Evolutionary conservation across 352 stramenopile species (phyloP), one percentile per base, ranked within the genome.

Genomic region (Phytopythium boreale): DNA sequence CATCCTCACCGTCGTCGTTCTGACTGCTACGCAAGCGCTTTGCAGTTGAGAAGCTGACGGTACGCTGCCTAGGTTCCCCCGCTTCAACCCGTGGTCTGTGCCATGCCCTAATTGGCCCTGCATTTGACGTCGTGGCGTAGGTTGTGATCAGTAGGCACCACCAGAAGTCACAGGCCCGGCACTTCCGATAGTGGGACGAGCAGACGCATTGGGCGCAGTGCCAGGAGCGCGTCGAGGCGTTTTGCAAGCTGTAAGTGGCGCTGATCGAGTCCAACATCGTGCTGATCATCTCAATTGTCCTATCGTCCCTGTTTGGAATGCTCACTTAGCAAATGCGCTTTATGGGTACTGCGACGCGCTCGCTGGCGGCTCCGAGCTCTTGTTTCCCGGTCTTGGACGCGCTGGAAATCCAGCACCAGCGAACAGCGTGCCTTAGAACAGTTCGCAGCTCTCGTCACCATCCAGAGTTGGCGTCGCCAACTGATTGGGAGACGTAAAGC

Each of bases 401-500:
- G 52, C 5, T 91, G 82, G 82, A 69, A 59, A 24, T 10, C 36
- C 11, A 24, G 52, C 17, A 34, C 62, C 0, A 19, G 37, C 14
- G 55, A 79, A 17, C 61, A 89, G 47, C 67, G 31, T 2, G 68
- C 80, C 0, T 41, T 74, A 17, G 84, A 91, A 61, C 15, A 37
- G 2, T 60, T 88, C 15, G 84, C 80, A 22, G 79, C 75, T n/a
- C 44, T 68, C 19, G 44, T 80, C 15, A 72, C 68, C 1, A 72
- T 93, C 47, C 82, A 91, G 65, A 88, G 77, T n/a, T 89, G 79
- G 70, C 43, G 71, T 22, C 71, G 77, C 12, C 59, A 68, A 12
- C 12, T 76, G 17, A 57, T 73, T 26, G 76, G 68, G 0, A 84
- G 70, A 55, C 64, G 44, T 10, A 39, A 56, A 12, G 71, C 68